These are phyloP conservation scores for Aspergillus viridinutans DNA, from an alignment of 2,329 filamentous ascomycete genomes.

Conservation along the genomic window DNA sequence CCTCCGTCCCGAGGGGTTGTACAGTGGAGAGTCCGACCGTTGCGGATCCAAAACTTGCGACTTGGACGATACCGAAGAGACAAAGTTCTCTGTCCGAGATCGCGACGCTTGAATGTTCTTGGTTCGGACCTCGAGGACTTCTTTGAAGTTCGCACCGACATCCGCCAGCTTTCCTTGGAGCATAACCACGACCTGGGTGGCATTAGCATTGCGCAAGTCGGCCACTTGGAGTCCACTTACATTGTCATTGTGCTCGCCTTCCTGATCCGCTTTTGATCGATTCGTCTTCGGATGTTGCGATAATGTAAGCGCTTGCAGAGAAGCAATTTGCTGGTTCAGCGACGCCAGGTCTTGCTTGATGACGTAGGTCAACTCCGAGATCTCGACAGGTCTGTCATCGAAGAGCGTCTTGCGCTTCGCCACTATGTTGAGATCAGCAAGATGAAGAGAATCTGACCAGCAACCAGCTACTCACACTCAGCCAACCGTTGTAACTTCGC, in stretches of 20 bases:
- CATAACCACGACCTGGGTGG: conserved; percentile 65
- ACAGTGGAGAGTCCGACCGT: conserved; percentile 79
- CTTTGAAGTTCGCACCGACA: conserved; percentile 93
- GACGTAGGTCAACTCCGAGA: conserved; percentile 93
- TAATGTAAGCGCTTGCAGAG: conserved; percentile 71
- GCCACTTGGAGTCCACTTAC: conserved; percentile 38
- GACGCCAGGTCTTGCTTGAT: conserved; percentile 94
- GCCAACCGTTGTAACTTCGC: conserved; percentile 91
- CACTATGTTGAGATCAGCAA: conserved; percentile 48
- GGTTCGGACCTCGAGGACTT: conserved; percentile 90
- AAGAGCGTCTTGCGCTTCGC: conserved; percentile 97
- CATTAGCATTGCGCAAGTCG: conserved; percentile 15
- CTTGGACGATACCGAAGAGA: conserved; percentile 80
- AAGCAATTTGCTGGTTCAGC: conserved; percentile 80
- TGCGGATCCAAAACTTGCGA: conserved; percentile 61
- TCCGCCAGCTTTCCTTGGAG: conserved; percentile 88
- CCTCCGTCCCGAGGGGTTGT: conserved; percentile 69
- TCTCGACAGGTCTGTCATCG: conserved; percentile 93
- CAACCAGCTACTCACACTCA: conserved; percentile 55
- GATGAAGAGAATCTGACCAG: conserved; percentile 1
- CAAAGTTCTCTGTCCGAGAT: conserved; percentile 92
- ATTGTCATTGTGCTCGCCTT: conserved; percentile 97
- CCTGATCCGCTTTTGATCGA: conserved; percentile 58
- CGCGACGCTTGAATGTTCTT: conserved; percentile 96
- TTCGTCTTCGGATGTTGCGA: conserved; percentile 65